These are phyloP conservation scores for Pythium aquatile DNA, from an alignment of 352 stramenopile species.

Conservation along the genomic window DNA sequence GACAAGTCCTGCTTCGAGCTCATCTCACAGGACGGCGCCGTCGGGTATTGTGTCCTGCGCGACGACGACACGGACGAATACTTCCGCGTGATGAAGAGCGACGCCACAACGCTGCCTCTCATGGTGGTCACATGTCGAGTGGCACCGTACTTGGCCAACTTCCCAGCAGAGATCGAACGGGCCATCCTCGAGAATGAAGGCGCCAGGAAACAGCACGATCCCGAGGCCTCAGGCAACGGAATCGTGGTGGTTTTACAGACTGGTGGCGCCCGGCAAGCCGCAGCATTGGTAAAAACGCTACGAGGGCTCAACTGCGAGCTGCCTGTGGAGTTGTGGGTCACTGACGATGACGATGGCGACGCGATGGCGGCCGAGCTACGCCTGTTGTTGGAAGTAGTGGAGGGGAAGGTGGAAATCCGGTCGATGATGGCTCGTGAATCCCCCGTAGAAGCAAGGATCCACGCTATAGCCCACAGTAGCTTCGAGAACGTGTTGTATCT, in stretches of 20 bases:
- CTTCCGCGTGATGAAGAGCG: conserved; percentile 21
- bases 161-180: conserved; percentile 23
- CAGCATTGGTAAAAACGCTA: conserved; percentile 3
- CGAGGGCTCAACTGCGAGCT: conserved; percentile 5
- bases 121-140: conserved; percentile 8
- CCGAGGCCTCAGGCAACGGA: neutral
- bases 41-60: conserved; percentile 17
- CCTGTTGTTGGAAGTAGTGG: neutral
- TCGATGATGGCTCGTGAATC: neutral
- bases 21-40: neutral
- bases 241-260: conserved; percentile 14
- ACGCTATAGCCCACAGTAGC: conserved; percentile 21
- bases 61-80: conserved; percentile 25
- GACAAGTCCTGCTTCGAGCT: conserved; percentile 20
- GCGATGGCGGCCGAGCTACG: neutral
- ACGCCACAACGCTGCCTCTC: conserved; percentile 1
- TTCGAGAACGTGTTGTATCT: conserved; percentile 27
- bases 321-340: conserved; percentile 16
- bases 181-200: neutral
- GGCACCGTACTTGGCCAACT: conserved; percentile 21
- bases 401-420: neutral
- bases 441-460: conserved; percentile 5
- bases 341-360: neutral
- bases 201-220: neutral
- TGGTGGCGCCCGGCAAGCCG: neutral